phyloP scores from a whole-genome alignment of 352 stramenopile genomes.

The Globisporangium okanoganense region DNA sequence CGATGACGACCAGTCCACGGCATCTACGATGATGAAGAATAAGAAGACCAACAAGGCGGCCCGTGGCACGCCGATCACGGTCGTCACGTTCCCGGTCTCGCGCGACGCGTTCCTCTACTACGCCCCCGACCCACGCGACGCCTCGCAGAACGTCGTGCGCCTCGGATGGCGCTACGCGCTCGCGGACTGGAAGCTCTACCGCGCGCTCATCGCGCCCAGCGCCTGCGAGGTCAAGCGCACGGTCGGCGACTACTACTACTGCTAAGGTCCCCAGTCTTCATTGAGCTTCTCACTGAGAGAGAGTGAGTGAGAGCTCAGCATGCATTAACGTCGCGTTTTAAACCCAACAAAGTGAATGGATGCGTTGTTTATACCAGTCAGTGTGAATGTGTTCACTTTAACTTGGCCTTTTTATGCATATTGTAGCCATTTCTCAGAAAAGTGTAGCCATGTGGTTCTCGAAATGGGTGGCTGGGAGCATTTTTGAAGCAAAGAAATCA shows the following conservation, averaged over 20 bases:
- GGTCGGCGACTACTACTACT: conserved; percentile 3
- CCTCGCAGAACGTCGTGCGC: background rate
- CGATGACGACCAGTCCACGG: too few species aligned
- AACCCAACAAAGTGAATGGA: background rate
- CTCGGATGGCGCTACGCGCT: conserved; percentile 7
- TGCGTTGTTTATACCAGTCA: background rate
- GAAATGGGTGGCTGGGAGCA: background rate
- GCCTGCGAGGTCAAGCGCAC: conserved; percentile 8
- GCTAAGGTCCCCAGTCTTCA: background rate
- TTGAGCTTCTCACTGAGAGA: background rate
- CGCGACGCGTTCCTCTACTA: conserved; percentile 6
- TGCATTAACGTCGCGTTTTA: background rate
- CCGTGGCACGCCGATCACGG: background rate
- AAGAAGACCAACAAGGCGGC: background rate
- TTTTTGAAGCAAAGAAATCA: background rate
- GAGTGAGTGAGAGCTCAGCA: background rate
- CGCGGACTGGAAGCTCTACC: conserved; percentile 11
- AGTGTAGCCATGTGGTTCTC: background rate
- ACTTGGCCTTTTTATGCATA: background rate
- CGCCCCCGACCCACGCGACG: background rate
- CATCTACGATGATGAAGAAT: background rate
- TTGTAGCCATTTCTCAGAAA: background rate
- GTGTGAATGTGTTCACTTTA: background rate
- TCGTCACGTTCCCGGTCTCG: background rate
- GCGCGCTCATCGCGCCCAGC: background rate